Conservation (phyloP, 352 stramenopile genomes). For the Phytophthora sp. region DNA sequence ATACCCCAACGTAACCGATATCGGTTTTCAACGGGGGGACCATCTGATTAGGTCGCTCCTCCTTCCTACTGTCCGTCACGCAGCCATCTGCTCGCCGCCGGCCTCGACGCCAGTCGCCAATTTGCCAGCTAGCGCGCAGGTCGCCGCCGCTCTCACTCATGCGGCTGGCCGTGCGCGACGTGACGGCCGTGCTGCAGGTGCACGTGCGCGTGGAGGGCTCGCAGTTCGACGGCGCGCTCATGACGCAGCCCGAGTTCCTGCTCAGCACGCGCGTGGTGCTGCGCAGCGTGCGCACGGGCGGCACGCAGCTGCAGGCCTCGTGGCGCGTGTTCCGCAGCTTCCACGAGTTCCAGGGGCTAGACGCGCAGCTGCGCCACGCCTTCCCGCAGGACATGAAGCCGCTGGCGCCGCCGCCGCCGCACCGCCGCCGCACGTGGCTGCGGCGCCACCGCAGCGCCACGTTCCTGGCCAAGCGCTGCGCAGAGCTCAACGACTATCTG, state of each 20-base stretch:
- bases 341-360: conserved; percentile 75
- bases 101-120: conserved; percentile 19
- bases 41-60: conserved; percentile 26
- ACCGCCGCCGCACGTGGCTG: conserved; percentile 68
- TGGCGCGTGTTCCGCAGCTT: conserved; percentile 78
- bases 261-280: conserved; percentile 70
- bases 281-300: conserved; percentile 61
- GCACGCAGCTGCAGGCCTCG: conserved; percentile 54
- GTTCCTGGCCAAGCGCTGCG: conserved; percentile 65
- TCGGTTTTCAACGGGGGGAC: background rate
- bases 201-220: conserved; percentile 61
- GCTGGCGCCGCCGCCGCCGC: conserved; percentile 49
- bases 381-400: conserved; percentile 73
- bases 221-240: conserved; percentile 77
- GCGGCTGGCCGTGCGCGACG: conserved; percentile 53
- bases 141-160: conserved; percentile 5
- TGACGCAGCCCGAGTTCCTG: conserved; percentile 82
- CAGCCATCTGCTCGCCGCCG: conserved; percentile 12
- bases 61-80: background rate
- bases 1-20: background rate
- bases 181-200: conserved; percentile 73
- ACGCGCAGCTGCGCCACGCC: conserved; percentile 66
- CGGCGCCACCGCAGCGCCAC: conserved; percentile 53
- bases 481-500: conserved; percentile 77
- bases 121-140: conserved; percentile 12